Percentiles rank a stretch among this genome's conserved stretches.
Evolutionary conservation across 257 asterid genomes (phyloP).

Genomic region (Nicotiana sylvestris): DNA sequence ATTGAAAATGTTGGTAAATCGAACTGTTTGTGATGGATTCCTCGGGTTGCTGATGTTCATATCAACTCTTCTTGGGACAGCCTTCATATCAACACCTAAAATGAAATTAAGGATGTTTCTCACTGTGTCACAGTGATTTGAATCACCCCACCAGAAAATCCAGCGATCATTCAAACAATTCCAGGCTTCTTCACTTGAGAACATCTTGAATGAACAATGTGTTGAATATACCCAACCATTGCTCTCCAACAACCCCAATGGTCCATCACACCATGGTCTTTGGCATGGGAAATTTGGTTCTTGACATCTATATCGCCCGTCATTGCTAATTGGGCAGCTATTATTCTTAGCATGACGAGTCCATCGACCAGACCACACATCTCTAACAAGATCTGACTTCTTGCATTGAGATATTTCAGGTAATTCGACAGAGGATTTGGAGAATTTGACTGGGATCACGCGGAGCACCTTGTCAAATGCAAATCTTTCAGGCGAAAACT

Average conservation of each 20-base stretch:
- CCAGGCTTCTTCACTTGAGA: constrained; percentile 55
- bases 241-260: constrained; percentile 68
- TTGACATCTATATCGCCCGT: constrained; percentile 82
- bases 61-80: constrained; percentile 67
- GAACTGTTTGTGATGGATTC: constrained; percentile 52
- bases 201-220: constrained; percentile 85
- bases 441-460: constrained; percentile 45
- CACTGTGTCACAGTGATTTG: constrained; percentile 85
- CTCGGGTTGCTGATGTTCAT: constrained; percentile 70
- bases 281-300: constrained; percentile 57
- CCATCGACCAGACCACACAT: constrained; percentile 92
- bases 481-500: constrained; percentile 59
- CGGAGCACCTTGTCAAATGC: constrained; percentile 64
- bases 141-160: constrained; percentile 99
- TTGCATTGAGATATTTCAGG: constrained; percentile 48
- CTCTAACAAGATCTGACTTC: constrained; percentile 45
- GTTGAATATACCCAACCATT: constrained; percentile 93
- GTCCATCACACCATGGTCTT: constrained; percentile 76
- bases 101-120: constrained; percentile 69
- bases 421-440: constrained; percentile 30
- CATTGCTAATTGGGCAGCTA: constrained; percentile 51
- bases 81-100: constrained; percentile 41
- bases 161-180: constrained; percentile 53
- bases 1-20: constrained; percentile 81
- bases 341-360: constrained; percentile 75